Conservation (phyloP, 148 eudicot genomes). For the Heliosperma pusillum region DNA sequence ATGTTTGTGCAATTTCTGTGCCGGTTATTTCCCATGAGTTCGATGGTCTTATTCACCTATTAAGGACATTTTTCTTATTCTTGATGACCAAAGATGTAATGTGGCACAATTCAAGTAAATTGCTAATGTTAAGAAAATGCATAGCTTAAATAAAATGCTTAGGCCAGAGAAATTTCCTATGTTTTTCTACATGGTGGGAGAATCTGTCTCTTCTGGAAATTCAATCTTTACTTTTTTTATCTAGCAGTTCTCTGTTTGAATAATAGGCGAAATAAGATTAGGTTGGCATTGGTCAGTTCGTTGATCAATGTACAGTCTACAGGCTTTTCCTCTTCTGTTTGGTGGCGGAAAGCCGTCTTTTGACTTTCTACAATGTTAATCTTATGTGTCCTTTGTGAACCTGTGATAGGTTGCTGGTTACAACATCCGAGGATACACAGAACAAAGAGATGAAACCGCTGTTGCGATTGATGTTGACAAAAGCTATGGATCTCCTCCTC, state of each 20-base stretch:
- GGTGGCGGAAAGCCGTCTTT: neutral
- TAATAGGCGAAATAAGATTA: neutral
- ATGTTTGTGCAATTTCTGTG: neutral
- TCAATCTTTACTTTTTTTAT: neutral
- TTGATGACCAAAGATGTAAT: too few species aligned
- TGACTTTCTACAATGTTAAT: neutral
- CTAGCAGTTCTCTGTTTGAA: neutral
- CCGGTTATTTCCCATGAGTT: neutral
- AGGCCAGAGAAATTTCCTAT: neutral
- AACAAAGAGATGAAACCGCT: constrained; percentile 58
- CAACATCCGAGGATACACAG: constrained; percentile 58
- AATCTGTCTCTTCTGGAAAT: neutral
- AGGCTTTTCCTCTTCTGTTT: neutral
- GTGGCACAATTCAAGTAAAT: too few species aligned
- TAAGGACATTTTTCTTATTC: too few species aligned
- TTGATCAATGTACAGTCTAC: neutral
- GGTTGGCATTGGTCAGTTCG: neutral
- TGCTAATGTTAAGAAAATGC: too few species aligned
- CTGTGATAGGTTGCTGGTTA: constrained; percentile 43
- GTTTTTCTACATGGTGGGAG: neutral
- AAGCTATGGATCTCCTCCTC: constrained; percentile 47
- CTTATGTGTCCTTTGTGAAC: neutral
- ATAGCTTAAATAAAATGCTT: too few species aligned
- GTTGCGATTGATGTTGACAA: constrained; percentile 36
- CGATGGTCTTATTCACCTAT: neutral